Evolutionary conservation across 495 filamentous ascomycete genomes (phyloP), one percentile per base, ranked within the genome.

Genomic region (Cetradonia linearis): DNA sequence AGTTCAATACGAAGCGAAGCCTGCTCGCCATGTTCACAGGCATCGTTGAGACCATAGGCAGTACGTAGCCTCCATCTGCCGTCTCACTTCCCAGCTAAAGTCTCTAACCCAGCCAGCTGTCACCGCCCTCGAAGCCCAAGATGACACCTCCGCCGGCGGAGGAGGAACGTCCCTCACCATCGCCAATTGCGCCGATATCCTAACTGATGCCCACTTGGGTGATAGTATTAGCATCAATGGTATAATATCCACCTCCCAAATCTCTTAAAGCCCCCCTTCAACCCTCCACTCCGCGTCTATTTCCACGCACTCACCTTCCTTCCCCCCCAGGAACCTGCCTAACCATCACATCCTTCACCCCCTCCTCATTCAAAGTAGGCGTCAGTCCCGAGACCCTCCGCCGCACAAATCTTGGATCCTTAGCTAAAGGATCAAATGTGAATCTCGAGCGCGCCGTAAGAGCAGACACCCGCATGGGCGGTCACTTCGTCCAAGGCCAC

Each of bases 341-440:
- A n/a, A 99, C 93, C 42, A 85, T 96, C 34, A 95, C 89, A 23
- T 76, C 80, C 63, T 89, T 94, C 75, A 76, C 78, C 65, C 75
- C 75, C 42, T 69, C 71, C 55, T 76, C 75, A 60, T 99, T 99
- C 85, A 94, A 86, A 62, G 91, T 97, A 64, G 92, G 93, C 71
- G 84, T 96, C 65, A 89, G 93, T 3, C 93, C 94, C 65, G 93
- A 99, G 73, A 97, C 94, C 10, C 86, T 99, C 30, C 91, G 93
- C 20, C 85, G 93, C 44, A 99, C 94, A 37, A 96, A 96, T 73
- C 87, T 99, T 14, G 90, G 90, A 55, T 77, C 77, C 25, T 75
- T 95, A 18, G 62, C 70, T 58, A 69, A 76, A 6, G 64, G 74
- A 40, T 80, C 77, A 6, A 72, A 70, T 33, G 91, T 97, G 55